phyloP scores from a whole-genome alignment of 192 early-diverging fungal species.

The Rhizophlyctis rosea region DNA sequence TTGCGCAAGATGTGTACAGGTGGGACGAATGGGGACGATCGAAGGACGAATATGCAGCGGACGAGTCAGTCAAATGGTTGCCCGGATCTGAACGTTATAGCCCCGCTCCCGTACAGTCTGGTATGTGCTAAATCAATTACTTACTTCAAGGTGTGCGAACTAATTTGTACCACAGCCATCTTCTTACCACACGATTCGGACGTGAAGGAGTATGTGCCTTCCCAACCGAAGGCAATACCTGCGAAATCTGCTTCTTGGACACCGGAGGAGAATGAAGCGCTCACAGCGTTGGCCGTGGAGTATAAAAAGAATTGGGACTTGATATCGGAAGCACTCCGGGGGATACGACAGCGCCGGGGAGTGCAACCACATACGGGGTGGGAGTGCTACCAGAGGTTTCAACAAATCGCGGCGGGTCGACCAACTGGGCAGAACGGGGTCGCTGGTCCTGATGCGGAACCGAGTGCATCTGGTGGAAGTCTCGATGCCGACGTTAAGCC shows the following conservation, averaged over 20 bases:
- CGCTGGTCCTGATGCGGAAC: background rate
- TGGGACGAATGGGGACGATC: conserved; percentile 29
- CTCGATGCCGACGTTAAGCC: conserved; percentile 23
- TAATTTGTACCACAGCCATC: too few species aligned
- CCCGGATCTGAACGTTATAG: conserved; percentile 15
- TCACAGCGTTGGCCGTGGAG: conserved; percentile 51
- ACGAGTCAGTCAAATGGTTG: background rate
- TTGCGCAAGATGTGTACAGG: conserved; percentile 24
- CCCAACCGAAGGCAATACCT: conserved; percentile 1
- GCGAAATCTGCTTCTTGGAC: conserved; percentile 31
- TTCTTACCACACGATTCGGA: too few species aligned
- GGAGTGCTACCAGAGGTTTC: conserved; percentile 63
- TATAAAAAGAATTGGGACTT: conserved; percentile 67
- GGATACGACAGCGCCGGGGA: conserved; percentile 39
- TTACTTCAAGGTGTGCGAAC: too few species aligned
- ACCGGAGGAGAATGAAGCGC: conserved; percentile 41
- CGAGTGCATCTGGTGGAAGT: background rate
- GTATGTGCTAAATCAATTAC: conserved; percentile 19
- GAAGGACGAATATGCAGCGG: background rate
- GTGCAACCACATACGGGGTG: conserved; percentile 56
- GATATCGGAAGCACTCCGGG: conserved; percentile 60
- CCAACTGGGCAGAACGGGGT: background rate
- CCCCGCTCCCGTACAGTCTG: conserved; percentile 24
- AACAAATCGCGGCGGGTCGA: background rate
- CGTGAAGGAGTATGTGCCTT: too few species aligned